Conservation (phyloP, 257 asterid species). For the Fraxinus americana region DNA sequence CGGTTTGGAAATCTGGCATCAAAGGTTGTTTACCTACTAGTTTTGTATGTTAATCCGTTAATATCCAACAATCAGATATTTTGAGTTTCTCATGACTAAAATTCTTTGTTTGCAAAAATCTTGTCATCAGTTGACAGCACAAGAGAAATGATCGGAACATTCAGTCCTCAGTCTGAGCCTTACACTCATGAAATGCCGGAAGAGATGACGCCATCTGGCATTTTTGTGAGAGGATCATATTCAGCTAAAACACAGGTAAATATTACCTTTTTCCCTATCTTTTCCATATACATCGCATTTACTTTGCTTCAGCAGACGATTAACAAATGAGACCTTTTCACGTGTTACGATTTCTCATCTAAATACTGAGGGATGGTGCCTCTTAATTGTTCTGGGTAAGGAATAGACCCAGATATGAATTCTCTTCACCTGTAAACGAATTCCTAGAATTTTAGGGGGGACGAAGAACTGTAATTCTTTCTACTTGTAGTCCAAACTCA, state of each 20-base stretch:
- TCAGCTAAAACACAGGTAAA: constrained; percentile 50
- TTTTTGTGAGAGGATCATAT: constrained; percentile 53
- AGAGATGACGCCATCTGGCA: constrained; percentile 56
- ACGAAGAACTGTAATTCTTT: too few species aligned
- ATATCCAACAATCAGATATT: not conserved
- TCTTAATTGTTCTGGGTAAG: too few species aligned
- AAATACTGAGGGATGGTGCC: too few species aligned
- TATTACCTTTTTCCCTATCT: not conserved
- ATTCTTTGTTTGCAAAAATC: not conserved
- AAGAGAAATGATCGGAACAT: constrained; percentile 53
- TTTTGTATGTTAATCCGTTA: not conserved
- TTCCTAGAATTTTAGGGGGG: too few species aligned
- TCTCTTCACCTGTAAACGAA: too few species aligned
- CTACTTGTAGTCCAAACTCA: too few species aligned
- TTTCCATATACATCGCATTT: not conserved
- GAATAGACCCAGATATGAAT: too few species aligned
- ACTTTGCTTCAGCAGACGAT: too few species aligned
- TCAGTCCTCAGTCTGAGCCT: constrained; percentile 51
- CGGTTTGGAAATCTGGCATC: constrained; percentile 81
- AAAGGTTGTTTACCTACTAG: constrained; percentile 46
- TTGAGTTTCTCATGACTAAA: not conserved
- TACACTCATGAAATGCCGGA: constrained; percentile 52
- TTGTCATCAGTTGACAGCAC: constrained; percentile 44
- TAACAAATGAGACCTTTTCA: too few species aligned
- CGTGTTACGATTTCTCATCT: too few species aligned